phyloP scores from a whole-genome alignment of 2,329 filamentous ascomycete species.

The Aureobasidium sp. region DNA sequence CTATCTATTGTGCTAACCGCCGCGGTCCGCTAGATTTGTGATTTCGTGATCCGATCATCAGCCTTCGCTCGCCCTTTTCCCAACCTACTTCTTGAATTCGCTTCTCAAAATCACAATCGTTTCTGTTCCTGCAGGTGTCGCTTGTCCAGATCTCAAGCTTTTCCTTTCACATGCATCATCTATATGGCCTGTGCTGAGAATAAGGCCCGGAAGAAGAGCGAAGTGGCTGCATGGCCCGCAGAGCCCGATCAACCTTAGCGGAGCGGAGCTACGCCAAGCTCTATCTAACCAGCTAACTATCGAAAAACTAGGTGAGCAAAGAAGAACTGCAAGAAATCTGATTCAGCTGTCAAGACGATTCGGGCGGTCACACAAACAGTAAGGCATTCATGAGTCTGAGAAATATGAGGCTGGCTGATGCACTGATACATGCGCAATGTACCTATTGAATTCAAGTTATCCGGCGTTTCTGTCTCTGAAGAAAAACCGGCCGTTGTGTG shows the following conservation, averaged over 20 bases:
- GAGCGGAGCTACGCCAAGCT: slow-evolving; percentile 2
- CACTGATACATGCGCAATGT: neutral
- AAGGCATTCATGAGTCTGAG: neutral
- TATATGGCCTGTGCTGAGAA: neutral
- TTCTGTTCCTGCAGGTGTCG: neutral
- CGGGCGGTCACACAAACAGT: neutral
- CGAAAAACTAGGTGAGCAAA: slow-evolving; percentile 1
- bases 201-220: slow-evolving; percentile 11
- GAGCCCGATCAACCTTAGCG: slow-evolving; percentile 10
- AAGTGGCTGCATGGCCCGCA: slow-evolving; percentile 10
- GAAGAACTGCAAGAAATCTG: neutral
- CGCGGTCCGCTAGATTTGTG: neutral
- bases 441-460: neutral
- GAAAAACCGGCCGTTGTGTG: neutral
- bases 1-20: neutral
- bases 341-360: neutral
- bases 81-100: neutral
- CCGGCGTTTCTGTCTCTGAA: neutral
- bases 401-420: neutral
- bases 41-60: neutral
- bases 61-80: neutral
- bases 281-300: neutral
- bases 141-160: slow-evolving; percentile 3
- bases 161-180: slow-evolving; percentile 13
- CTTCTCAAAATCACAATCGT: neutral